Percentiles rank a stretch among this genome's conserved stretches.
Evolutionary conservation across 257 asterid genomes (phyloP).

Genomic region (Jasminum sambac): DNA sequence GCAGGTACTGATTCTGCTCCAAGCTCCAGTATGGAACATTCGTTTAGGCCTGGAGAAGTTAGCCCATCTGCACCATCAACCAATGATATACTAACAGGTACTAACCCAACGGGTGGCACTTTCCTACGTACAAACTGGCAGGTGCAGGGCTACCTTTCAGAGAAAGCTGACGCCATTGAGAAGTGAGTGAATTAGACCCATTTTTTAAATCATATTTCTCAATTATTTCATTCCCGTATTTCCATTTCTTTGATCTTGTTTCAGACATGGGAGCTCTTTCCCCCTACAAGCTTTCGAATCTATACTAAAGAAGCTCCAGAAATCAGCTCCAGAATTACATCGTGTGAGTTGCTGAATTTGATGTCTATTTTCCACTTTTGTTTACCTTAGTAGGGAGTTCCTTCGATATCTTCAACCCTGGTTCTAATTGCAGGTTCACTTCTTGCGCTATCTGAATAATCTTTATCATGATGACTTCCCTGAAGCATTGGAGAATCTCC

Average conservation of each 20-base stretch:
- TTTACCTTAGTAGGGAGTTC: constrained; percentile 20
- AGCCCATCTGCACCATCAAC: constrained; percentile 36
- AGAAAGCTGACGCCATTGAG: constrained; percentile 77
- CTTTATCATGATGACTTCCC: constrained; percentile 90
- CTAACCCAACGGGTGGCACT: constrained; percentile 47
- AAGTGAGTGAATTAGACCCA: constrained; percentile 40
- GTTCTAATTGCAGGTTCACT: constrained; percentile 74
- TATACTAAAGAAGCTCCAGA: constrained; percentile 69
- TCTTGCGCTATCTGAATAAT: constrained; percentile 76
- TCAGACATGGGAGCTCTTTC: constrained; percentile 78
- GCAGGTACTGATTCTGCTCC: constrained; percentile 49
- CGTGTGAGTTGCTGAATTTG: constrained; percentile 52
- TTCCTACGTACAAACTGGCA: constrained; percentile 93
- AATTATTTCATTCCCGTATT: constrained; percentile 5
- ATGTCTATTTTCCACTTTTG: constrained; percentile 10
- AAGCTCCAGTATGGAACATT: constrained; percentile 35
- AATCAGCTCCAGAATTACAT: constrained; percentile 87
- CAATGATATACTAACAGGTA: constrained; percentile 31
- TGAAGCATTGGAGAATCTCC: constrained; percentile 85
- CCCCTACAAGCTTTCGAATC: constrained; percentile 73
- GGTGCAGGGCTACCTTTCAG: constrained; percentile 85
- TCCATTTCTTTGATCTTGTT: constrained; percentile 15
- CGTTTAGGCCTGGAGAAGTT: constrained; percentile 40
- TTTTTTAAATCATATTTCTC: constrained; percentile 12
- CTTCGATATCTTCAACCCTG: constrained; percentile 21